These are phyloP conservation scores for Arthrobotrys sphaeroides DNA, from an alignment of 2,329 filamentous ascomycete genomes.

Conservation along the genomic window DNA sequence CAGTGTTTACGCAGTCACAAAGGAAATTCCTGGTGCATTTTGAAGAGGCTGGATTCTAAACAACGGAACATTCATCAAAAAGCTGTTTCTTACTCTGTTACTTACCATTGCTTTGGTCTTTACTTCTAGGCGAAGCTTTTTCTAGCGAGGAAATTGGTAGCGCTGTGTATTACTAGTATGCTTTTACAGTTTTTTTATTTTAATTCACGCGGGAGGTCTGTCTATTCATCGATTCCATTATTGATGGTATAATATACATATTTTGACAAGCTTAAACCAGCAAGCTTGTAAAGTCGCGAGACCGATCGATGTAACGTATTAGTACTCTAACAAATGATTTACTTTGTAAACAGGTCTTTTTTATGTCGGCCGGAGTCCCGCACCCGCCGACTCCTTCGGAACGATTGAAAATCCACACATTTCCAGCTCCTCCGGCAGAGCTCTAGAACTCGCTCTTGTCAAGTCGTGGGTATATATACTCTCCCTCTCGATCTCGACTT, in stretches of 20 bases:
- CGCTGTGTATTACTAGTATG: not conserved
- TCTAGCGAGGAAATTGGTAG: slow-evolving; percentile 6
- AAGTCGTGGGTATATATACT: slow-evolving; percentile 39
- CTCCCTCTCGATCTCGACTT: slow-evolving; percentile 14
- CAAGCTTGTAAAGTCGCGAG: not conserved
- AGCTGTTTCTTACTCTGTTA: not conserved
- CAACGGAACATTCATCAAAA: not conserved
- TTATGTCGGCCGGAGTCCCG: not conserved
- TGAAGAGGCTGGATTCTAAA: not conserved
- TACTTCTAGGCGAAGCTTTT: not conserved
- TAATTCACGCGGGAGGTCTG: not conserved
- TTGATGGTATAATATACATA: not conserved
- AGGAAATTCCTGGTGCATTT: slow-evolving; percentile 32
- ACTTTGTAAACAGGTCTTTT: not conserved
- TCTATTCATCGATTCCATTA: not conserved
- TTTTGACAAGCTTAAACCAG: not conserved
- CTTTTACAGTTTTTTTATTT: too few relatives aligned
- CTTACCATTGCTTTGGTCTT: not conserved
- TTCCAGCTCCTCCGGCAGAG: slow-evolving; percentile 26
- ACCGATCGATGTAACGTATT: not conserved
- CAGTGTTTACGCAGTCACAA: slow-evolving; percentile 44
- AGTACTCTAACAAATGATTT: too few relatives aligned
- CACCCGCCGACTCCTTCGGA: not conserved
- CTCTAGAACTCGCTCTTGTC: slow-evolving; percentile 40
- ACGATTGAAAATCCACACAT: slow-evolving; percentile 19